A percentile compares a stretch with the other conserved stretches of the same genome.
phyloP scores from a whole-genome alignment of 192 early-diverging fungal genomes.

The Backusella parvicylindrica region DNA sequence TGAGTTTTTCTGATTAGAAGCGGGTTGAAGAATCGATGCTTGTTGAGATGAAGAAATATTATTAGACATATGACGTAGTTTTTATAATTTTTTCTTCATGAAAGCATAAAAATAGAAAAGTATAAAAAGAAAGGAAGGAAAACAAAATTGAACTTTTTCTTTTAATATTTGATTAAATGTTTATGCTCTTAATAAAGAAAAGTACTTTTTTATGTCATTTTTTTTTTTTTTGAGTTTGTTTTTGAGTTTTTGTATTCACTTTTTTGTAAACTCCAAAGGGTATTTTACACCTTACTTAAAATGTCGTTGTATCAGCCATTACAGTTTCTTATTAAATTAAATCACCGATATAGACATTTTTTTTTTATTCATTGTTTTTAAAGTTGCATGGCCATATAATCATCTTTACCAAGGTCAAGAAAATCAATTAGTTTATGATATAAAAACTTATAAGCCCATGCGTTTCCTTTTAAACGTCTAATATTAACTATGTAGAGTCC shows the following conservation, averaged over 20 bases:
- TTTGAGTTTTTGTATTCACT: neutral
- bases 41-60: neutral
- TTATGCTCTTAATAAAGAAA: too few relatives aligned
- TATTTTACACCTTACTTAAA: neutral
- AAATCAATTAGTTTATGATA: constrained; percentile 46
- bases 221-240: neutral
- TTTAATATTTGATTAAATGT: neutral
- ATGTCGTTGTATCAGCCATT: neutral
- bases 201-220: too few relatives aligned
- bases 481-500: constrained; percentile 60
- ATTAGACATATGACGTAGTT: constrained; percentile 2
- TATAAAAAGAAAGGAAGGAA: neutral
- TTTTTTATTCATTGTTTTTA: neutral
- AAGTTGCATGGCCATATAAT: neutral
- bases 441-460: constrained; percentile 61
- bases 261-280: neutral
- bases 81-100: neutral
- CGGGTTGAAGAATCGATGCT: neutral
- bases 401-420: constrained; percentile 25
- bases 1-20: neutral
- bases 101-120: neutral
- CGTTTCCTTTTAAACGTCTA: constrained; percentile 58
- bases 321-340: neutral
- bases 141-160: neutral
- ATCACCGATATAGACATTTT: neutral